These are phyloP conservation scores for Didymosphaeria variabile DNA, from an alignment of 2,329 filamentous ascomycete genomes.

Conservation along the genomic window DNA sequence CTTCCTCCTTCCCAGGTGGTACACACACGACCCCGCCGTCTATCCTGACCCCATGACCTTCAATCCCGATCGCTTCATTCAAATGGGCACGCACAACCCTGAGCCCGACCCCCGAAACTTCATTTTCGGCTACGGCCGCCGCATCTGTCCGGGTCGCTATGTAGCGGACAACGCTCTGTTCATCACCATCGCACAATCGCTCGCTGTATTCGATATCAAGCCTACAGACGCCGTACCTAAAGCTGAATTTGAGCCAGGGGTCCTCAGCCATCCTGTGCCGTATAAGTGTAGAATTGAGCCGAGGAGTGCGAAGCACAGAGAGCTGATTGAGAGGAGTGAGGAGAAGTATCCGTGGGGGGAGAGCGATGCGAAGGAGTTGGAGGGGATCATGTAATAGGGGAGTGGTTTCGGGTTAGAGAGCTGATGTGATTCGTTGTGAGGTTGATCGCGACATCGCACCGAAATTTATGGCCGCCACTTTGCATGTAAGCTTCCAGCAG, in stretches of 20 bases:
- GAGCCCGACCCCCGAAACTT: constrained; percentile 52
- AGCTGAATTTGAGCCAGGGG: constrained; percentile 45
- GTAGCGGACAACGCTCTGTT: constrained; percentile 55
- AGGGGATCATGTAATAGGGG: not conserved
- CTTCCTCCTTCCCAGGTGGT: constrained; percentile 43
- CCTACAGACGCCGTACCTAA: constrained; percentile 45
- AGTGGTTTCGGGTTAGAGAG: too few relatives aligned
- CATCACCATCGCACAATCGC: constrained; percentile 53
- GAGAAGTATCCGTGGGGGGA: constrained; percentile 45
- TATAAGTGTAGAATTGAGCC: constrained; percentile 45
- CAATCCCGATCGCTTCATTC: constrained; percentile 56
- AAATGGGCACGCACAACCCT: constrained; percentile 35
- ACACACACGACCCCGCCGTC: constrained; percentile 51
- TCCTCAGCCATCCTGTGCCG: constrained; percentile 49
- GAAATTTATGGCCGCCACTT: too few relatives aligned
- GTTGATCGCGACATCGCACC: too few relatives aligned
- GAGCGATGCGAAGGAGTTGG: constrained; percentile 40
- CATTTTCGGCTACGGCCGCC: constrained; percentile 55
- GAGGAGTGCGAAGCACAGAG: constrained; percentile 40
- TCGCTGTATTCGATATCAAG: constrained; percentile 61
- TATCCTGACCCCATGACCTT: constrained; percentile 54
- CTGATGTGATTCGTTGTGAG: too few relatives aligned
- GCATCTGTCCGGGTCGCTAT: constrained; percentile 54
- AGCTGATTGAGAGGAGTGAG: constrained; percentile 43
- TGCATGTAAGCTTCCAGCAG: too few relatives aligned